These are phyloP conservation scores for Plasmodium inui DNA, from an alignment of 169 alveolate genomes.

Conservation along the genomic window DNA sequence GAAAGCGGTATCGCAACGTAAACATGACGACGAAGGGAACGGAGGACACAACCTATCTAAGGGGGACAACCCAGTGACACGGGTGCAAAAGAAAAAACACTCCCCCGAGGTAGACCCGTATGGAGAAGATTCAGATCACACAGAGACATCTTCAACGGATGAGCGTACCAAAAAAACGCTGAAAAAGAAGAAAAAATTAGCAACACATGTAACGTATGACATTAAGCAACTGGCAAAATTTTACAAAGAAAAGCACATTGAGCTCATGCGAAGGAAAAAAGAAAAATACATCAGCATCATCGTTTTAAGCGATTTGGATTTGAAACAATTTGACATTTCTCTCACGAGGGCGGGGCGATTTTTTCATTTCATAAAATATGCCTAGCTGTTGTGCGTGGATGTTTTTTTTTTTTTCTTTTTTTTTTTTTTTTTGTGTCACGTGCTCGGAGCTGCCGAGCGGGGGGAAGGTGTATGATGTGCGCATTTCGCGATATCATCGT, in stretches of 20 bases:
- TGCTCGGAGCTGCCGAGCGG: not conserved
- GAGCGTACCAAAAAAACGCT: not conserved
- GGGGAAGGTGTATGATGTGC: not conserved
- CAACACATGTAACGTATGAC: conserved; percentile 21
- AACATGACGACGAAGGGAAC: not conserved
- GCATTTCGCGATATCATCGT: not conserved
- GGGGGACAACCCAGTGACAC: not conserved
- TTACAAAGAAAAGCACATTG: conserved; percentile 22
- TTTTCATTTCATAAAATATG: conserved; percentile 63
- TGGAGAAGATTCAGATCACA: not conserved
- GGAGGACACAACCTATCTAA: not conserved
- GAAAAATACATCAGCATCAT: conserved; percentile 45
- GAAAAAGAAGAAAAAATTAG: conserved; percentile 8
- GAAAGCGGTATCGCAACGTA: not conserved
- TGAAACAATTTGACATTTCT: conserved; percentile 30
- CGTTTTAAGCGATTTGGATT: conserved; percentile 56
- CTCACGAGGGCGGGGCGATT: conserved; percentile 71
- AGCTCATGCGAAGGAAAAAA: conserved; percentile 15
- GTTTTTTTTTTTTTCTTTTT: not conserved
- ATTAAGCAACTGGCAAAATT: conserved; percentile 55
- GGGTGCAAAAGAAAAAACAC: not conserved
- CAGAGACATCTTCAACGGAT: not conserved
- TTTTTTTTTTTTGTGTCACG: not conserved
- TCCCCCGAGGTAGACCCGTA: not conserved
- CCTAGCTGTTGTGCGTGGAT: not conserved